Evolutionary conservation across 108 stramenopile species (phyloP).

Genomic region (Discostella stelligeroides): DNA sequence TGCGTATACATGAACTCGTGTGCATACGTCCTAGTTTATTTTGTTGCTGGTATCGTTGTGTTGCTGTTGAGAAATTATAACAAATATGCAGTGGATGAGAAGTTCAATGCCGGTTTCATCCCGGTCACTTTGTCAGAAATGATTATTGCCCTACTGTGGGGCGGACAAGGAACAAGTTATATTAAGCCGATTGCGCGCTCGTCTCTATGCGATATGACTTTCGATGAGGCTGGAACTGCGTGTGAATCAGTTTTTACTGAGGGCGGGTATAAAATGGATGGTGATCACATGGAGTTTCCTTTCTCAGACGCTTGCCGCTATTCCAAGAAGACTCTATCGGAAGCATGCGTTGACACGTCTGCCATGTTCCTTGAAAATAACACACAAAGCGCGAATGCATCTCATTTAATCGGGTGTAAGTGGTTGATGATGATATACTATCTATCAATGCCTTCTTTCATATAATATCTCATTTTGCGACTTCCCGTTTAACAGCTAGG

Average conservation of each 20-base stretch:
- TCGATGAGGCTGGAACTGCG: conserved; percentile 22
- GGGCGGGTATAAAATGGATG: conserved; percentile 22
- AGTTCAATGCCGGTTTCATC: conserved; percentile 52
- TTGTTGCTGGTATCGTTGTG: conserved; percentile 46
- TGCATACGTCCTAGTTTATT: conserved; percentile 56
- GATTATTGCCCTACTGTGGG: conserved; percentile 44
- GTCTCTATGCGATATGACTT: conserved; percentile 37
- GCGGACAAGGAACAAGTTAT: conserved; percentile 45
- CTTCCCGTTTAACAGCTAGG: not conserved
- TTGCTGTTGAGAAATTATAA: conserved; percentile 57
- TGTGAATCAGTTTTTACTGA: not conserved
- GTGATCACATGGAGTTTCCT: conserved; percentile 80
- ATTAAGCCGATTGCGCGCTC: conserved; percentile 35
- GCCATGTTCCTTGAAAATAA: conserved; percentile 43
- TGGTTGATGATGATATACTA: too few species aligned
- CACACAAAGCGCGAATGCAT: conserved; percentile 1
- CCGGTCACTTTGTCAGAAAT: conserved; percentile 65
- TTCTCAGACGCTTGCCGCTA: conserved; percentile 77
- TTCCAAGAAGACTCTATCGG: conserved; percentile 66
- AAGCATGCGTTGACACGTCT: conserved; percentile 59
- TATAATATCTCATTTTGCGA: not conserved
- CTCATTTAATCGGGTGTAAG: conserved; percentile 20
- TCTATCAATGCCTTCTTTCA: too few species aligned
- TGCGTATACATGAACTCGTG: conserved; percentile 55
- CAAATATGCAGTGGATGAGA: conserved; percentile 50